Percentiles rank a stretch among this genome's conserved stretches.
phyloP scores from a whole-genome alignment of 306 rosid species.

The Cucurbita argyrosperma region DNA sequence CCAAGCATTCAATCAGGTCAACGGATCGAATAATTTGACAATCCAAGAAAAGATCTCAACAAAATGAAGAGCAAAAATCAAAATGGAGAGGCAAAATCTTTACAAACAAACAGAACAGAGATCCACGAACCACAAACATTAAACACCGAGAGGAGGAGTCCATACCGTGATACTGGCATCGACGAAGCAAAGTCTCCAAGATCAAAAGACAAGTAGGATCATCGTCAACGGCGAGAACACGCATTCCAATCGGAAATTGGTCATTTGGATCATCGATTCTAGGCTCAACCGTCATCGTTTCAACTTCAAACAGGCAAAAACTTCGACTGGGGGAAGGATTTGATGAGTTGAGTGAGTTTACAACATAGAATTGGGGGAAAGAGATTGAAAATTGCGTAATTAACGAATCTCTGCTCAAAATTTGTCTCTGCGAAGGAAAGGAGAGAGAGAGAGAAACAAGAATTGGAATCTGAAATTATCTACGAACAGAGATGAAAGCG shows the following conservation, averaged over 20 bases:
- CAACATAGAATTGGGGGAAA: background rate
- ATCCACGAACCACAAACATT: no score
- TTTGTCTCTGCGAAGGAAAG: background rate
- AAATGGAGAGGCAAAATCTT: background rate
- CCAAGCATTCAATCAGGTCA: background rate
- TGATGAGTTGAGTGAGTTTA: background rate
- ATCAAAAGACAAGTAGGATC: conserved; percentile 70
- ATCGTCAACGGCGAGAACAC: conserved; percentile 93
- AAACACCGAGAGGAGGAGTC: conserved; percentile 2
- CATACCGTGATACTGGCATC: conserved; percentile 83
- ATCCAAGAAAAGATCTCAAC: background rate
- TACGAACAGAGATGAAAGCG: background rate
- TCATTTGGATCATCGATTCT: conserved; percentile 35
- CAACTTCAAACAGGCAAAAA: background rate
- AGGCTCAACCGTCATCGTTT: conserved; percentile 30
- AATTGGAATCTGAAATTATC: background rate
- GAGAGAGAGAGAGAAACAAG: background rate
- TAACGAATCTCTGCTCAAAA: background rate
- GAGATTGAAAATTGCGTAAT: background rate
- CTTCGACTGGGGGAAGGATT: background rate
- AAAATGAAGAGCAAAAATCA: background rate
- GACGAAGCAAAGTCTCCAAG: conserved; percentile 64
- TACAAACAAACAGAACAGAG: background rate
- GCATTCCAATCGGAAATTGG: conserved; percentile 83
- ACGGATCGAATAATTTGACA: background rate